These are phyloP conservation scores for Phytophthora fragariaefolia DNA, from an alignment of 352 stramenopile genomes.

Conservation along the genomic window DNA sequence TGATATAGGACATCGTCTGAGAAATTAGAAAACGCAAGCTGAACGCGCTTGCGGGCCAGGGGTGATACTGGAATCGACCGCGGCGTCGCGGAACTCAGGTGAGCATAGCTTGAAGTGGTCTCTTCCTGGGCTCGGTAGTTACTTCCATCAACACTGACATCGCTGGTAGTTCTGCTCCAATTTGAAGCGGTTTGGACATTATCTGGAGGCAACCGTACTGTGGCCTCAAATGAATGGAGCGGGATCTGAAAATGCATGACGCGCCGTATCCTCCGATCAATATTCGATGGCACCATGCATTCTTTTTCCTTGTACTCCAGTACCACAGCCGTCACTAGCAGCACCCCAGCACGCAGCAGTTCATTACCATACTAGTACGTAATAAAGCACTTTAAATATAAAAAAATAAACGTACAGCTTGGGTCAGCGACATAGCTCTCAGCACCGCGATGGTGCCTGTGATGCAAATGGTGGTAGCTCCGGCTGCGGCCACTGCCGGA, in stretches of 20 bases:
- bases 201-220: slow-evolving; percentile 68
- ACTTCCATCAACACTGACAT: slow-evolving; percentile 20
- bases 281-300: slow-evolving; percentile 78
- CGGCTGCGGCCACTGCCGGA: slow-evolving; percentile 29
- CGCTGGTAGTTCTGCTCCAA: slow-evolving; percentile 27
- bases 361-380: slow-evolving; percentile 8
- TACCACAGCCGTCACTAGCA: slow-evolving; percentile 80
- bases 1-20: slow-evolving; percentile 88
- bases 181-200: slow-evolving; percentile 18
- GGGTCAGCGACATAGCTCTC: slow-evolving; percentile 73
- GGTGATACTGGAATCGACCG: slow-evolving; percentile 88
- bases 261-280: slow-evolving; percentile 87
- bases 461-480: slow-evolving; percentile 46
- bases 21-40: slow-evolving; percentile 83
- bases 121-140: slow-evolving; percentile 40
- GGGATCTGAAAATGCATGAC: slow-evolving; percentile 91
- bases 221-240: slow-evolving; percentile 85
- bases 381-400: slow-evolving; percentile 16
- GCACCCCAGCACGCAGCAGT: slow-evolving; percentile 11
- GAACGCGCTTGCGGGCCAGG: slow-evolving; percentile 67
- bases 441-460: slow-evolving; percentile 32
- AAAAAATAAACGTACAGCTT: slow-evolving; percentile 54
- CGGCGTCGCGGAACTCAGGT: slow-evolving; percentile 64
- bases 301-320: slow-evolving; percentile 90
- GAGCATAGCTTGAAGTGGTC: slow-evolving; percentile 43